Base-by-base conservation (phyloP, 176 grass and related monocot species). In the Musa acuminata region DNA sequence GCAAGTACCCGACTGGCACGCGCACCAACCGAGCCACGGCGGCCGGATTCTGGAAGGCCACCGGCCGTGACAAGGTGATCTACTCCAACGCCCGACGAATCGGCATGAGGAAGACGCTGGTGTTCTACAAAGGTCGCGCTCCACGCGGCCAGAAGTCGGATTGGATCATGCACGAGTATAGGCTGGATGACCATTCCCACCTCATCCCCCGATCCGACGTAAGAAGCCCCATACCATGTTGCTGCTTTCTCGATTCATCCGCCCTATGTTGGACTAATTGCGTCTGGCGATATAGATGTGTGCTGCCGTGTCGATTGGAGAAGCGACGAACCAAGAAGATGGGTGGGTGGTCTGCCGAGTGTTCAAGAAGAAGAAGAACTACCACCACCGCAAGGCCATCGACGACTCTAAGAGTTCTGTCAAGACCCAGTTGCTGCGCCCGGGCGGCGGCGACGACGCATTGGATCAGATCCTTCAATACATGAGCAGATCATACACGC, bases 121-220 rank as follows among this genome's bases (percentile, higher is more conserved):
- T 96, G 51, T 96, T 96, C 77, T 96, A 96, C 87, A 83, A 87
- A 80, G 92, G 92, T 9, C 86, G 92, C 2, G 89, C 92, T 0
- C 92, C 92, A 0, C 92, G 92, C 73, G 92, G 92, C 51, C 89
- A 89, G 58, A 96, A 92, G 24, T 92, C 92, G 10, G 89, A 96
- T 53, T 96, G 89, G 89, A 96, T 96, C 82, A 96, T 96, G 92
- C 92, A 96, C 52, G 92, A 96, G 78, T 96, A 96, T 80, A 81
- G 92, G 21, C 86, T 96, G 35, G 92, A 96, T 35, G 89, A 88
- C 49, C 68, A 29, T 50, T 23, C 67, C 62, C 21, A 55, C 57
- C 9, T 3, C 77, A 72, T 72, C 43, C 22, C 73, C 27, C 62
- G 83, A 0, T 84, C 80, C 25, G 70, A 78, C 21, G 88, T 96